phyloP scores from a whole-genome alignment of 805 yeast species.

The Candida sanyiensis region DNA sequence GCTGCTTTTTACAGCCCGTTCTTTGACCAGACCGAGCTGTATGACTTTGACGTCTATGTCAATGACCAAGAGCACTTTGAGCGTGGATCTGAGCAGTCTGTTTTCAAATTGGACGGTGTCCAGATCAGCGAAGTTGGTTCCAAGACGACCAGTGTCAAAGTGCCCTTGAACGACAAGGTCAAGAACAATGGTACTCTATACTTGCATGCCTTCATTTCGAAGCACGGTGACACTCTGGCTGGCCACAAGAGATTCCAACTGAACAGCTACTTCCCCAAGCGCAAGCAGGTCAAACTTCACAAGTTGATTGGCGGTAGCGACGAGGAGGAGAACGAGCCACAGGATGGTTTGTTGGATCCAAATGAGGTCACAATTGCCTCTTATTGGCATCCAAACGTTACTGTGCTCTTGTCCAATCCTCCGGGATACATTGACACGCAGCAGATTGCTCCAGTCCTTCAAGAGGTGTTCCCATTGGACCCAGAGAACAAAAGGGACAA shows the following conservation, averaged over 20 bases:
- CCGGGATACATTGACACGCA: constrained; percentile 17
- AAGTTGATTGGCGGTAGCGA: constrained; percentile 25
- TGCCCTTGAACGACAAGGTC: constrained; percentile 18
- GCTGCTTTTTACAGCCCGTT: constrained; percentile 20
- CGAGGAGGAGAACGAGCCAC: constrained; percentile 15
- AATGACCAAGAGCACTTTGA: constrained; percentile 17
- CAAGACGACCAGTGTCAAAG: constrained; percentile 8
- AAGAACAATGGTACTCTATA: constrained; percentile 30
- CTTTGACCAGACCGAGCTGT: constrained; percentile 13
- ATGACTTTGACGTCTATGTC: constrained; percentile 22
- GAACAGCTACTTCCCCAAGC: constrained; percentile 27
- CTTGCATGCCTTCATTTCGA: constrained; percentile 28
- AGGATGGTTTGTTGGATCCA: constrained; percentile 12
- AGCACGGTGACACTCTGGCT: constrained; percentile 14
- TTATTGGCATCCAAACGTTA: constrained; percentile 35
- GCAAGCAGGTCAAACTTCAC: constrained; percentile 25
- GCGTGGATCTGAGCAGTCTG: constrained; percentile 1
- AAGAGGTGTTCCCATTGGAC: constrained; percentile 24
- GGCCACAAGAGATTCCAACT: constrained; percentile 23
- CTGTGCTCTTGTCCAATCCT: constrained; percentile 25
- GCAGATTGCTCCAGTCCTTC: constrained; percentile 23
- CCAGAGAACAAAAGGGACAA: constrained; percentile 27
- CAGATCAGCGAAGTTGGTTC: constrained; percentile 12
- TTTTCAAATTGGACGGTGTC: constrained; percentile 9
- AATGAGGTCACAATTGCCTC: constrained; percentile 19